Base-by-base conservation (phyloP, 2,329 filamentous ascomycete genomes). In the Neopestalotiopsis clavispora region DNA sequence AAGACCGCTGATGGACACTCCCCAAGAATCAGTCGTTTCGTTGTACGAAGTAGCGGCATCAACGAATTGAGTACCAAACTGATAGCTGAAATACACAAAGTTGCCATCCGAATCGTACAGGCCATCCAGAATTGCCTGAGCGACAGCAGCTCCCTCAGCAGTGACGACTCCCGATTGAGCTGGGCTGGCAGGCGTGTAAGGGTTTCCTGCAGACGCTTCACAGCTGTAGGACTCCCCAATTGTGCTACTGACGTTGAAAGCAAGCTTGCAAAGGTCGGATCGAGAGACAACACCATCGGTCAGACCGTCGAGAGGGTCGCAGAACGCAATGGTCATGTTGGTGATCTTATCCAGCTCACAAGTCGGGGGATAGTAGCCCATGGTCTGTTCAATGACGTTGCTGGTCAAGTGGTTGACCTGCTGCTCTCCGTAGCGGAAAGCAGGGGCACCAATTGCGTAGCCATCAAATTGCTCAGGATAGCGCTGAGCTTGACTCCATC, bases 271-370 rank as follows among this genome's bases (percentile, higher is more conserved):
- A n/a, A 80, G 75, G 38, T 82, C 79, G 0, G 79, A 75, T 4
- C 79, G 75, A 28, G 76, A 72, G 58, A 90, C 80, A 4, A 89
- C 85, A 13, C 87, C 86, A 67, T 90, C 87, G 0, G 79, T 81
- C 59, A 80, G 80, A 5, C 88, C 87, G 67, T 90, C 87, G 5
- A 90, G 78, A 7, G 82, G 78, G 70, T 90, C 87, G 65, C 87
- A 90, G 45, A 83, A 83, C 1, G 79, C 78, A 61, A 89, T 87
- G 4, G 87, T 89, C 52, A 80, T 78, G 72, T 88, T 89, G 23
- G 85, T 80, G 60, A 89, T 80, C 70, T 82, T 82, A 45, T 81
- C 75, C 9, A 85, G 75, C 67, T 83, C 83, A 72, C 83, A 85
- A 13, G 80, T 79, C 20, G 77, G 79, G 13, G 80, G 84, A 67